Evolutionary conservation across 2,329 filamentous ascomycete genomes (phyloP).

Genomic region (Didymellaceae sp.): DNA sequence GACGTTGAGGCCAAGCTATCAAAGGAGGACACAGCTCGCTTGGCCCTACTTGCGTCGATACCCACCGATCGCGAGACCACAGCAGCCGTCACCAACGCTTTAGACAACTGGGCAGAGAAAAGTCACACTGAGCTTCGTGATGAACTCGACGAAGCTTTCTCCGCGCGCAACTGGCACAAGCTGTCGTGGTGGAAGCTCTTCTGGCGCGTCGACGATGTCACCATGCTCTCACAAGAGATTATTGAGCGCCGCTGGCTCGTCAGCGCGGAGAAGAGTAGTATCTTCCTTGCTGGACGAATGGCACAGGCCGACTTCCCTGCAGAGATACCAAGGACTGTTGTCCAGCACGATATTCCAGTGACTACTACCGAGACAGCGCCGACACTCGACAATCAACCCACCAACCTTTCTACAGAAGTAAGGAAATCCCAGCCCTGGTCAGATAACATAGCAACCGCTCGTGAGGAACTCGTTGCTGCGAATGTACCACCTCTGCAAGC

Average conservation of each 20-base stretch:
- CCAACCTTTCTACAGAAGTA: slow-evolving; percentile 35
- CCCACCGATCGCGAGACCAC: slow-evolving; percentile 54
- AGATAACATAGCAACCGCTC: slow-evolving; percentile 72
- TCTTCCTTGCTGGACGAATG: slow-evolving; percentile 81
- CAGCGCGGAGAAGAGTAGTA: slow-evolving; percentile 78
- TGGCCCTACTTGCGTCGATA: slow-evolving; percentile 42
- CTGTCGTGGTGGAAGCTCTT: slow-evolving; percentile 94
- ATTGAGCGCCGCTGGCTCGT: slow-evolving; percentile 78
- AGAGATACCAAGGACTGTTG: slow-evolving; percentile 17
- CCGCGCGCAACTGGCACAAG: slow-evolving; percentile 76
- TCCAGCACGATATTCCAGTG: slow-evolving; percentile 15
- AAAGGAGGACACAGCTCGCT: slow-evolving; percentile 54
- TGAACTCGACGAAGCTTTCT: slow-evolving; percentile 78
- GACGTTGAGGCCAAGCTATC: slow-evolving; percentile 61
- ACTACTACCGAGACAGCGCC: slow-evolving; percentile 28
- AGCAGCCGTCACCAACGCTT: slow-evolving; percentile 61
- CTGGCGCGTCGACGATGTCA: slow-evolving; percentile 92
- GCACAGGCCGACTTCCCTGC: slow-evolving; percentile 65
- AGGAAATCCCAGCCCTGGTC: slow-evolving; percentile 66
- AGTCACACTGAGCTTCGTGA: slow-evolving; percentile 85
- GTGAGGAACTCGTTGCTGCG: slow-evolving; percentile 56
- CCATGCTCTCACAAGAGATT: slow-evolving; percentile 80
- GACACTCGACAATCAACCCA: slow-evolving; percentile 24
- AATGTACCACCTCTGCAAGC: slow-evolving; percentile 54
- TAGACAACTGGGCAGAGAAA: slow-evolving; percentile 76